Conservation (phyloP, 305 asterid species). For the Rubia peregrina region DNA sequence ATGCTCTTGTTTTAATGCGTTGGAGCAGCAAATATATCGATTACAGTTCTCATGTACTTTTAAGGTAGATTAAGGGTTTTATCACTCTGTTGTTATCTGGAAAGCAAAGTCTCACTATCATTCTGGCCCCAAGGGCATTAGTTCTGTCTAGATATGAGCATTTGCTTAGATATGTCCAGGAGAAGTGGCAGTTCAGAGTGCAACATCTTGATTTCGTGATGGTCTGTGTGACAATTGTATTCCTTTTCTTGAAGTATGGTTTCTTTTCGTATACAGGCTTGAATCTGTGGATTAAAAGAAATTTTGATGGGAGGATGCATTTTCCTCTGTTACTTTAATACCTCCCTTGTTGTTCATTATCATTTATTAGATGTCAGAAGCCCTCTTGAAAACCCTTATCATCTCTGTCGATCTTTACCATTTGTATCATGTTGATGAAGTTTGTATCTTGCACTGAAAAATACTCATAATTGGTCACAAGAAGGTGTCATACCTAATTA, state of each 20-base stretch:
- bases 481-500: no score
- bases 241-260: background rate
- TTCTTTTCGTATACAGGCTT: background rate
- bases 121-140: background rate
- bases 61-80: background rate
- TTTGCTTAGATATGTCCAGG: background rate
- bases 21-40: background rate
- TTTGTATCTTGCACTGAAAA: no score
- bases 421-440: no score
- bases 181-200: background rate
- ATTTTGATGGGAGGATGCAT: background rate
- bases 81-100: background rate
- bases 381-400: slow-evolving; percentile 4
- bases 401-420: background rate
- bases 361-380: background rate
- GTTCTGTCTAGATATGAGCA: background rate
- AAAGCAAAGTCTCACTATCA: background rate
- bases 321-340: background rate
- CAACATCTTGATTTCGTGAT: background rate
- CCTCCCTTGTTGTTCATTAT: background rate
- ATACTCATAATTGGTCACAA: no score
- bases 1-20: background rate
- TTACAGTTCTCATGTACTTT: background rate
- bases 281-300: background rate
- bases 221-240: background rate